Evolutionary conservation across 2,329 filamentous ascomycete genomes (phyloP).

Genomic region (Fusarium sp.): DNA sequence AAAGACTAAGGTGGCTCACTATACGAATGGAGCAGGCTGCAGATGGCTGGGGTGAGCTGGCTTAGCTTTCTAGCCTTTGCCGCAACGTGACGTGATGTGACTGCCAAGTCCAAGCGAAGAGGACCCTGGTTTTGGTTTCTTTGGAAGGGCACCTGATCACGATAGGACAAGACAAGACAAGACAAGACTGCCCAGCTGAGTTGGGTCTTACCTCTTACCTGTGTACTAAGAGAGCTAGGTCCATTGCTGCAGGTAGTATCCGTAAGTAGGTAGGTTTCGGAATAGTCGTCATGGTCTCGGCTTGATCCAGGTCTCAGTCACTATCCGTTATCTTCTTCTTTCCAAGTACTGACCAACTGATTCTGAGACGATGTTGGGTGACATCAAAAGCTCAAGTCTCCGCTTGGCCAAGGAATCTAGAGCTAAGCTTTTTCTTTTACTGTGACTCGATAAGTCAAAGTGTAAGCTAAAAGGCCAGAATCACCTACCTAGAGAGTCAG

Average conservation of each 20-base stretch:
- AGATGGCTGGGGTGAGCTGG: conserved; percentile 3
- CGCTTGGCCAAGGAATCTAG: conserved; percentile 1
- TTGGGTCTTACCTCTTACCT: background rate
- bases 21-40: conserved; percentile 9
- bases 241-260: background rate
- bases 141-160: conserved; percentile 36
- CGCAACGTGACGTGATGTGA: conserved; percentile 34
- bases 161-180: background rate
- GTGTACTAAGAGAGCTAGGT: background rate
- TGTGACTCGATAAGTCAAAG: conserved; percentile 1
- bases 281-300: conserved; percentile 3
- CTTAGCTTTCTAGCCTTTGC: background rate
- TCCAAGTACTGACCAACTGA: conserved; percentile 7
- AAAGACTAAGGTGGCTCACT: conserved; percentile 6
- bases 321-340: background rate
- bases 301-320: background rate
- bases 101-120: conserved; percentile 8
- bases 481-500: background rate
- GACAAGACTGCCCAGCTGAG: conserved; percentile 29
- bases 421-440: background rate
- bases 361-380: conserved; percentile 29
- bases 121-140: conserved; percentile 21
- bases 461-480: background rate
- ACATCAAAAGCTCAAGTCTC: background rate
- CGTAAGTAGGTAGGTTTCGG: background rate